phyloP scores from a whole-genome alignment of 352 stramenopile species.

The Phytophthora sansomeana region DNA sequence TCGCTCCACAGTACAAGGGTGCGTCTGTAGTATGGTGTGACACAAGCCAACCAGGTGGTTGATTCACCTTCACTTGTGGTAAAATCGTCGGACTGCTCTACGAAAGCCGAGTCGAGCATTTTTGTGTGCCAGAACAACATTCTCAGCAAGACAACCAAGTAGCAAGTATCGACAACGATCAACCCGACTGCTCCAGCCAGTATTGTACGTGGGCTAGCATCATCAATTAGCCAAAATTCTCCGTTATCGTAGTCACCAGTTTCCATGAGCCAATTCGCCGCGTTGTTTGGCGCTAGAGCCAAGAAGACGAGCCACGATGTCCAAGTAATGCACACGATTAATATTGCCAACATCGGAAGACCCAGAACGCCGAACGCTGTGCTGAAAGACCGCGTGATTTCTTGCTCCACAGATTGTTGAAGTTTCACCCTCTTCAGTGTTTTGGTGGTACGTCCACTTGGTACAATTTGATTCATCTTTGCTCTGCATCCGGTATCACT shows the following conservation, averaged over 20 bases:
- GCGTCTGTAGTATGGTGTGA: constrained; percentile 5
- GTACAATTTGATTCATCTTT: background rate
- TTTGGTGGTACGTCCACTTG: background rate
- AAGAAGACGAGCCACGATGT: constrained; percentile 28
- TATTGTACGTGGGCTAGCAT: constrained; percentile 11
- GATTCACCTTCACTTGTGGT: background rate
- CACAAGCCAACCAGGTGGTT: background rate
- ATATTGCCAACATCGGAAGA: constrained; percentile 19
- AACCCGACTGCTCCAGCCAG: constrained; percentile 7
- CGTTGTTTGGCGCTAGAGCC: constrained; percentile 19
- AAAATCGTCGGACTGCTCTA: background rate
- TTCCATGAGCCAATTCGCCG: constrained; percentile 38
- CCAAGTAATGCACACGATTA: constrained; percentile 26
- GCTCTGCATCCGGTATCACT: background rate
- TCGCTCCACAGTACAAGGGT: constrained; percentile 12
- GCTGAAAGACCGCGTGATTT: constrained; percentile 1
- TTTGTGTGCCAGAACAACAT: constrained; percentile 32
- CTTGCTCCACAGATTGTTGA: background rate
- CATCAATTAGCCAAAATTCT: constrained; percentile 30
- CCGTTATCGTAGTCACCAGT: constrained; percentile 34
- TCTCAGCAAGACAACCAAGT: constrained; percentile 20
- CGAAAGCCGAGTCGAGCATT: background rate
- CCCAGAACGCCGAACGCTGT: constrained; percentile 23
- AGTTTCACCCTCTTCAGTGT: background rate
- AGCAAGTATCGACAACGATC: constrained; percentile 19